Evolutionary conservation across 257 asterid genomes (phyloP), one percentile per base, ranked within the genome.

Genomic region (Plantago ovata): DNA sequence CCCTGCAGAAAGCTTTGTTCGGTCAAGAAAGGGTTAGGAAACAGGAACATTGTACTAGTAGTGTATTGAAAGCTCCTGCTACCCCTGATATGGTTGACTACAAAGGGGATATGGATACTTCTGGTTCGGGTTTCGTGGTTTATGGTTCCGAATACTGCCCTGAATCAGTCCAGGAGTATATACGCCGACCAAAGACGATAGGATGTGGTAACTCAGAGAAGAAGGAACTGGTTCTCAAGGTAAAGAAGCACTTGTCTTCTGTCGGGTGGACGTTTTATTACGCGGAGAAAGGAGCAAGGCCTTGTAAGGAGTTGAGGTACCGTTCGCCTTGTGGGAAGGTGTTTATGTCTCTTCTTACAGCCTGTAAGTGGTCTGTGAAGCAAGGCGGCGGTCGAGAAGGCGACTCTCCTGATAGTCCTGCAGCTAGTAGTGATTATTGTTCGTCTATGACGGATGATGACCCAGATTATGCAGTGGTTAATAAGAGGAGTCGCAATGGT

Each of bases 251-350:
- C 74, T 80, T 92, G 52, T 60, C 75, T 57, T 73, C 81, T 23
- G 52, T 40, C n/a, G 98, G 98, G 10, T 92, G 98, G 98, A 60
- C 32, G 7, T 60, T 83, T 20, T 23, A 32, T 56, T n/a, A 24
- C 54, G 13, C 20, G 3, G 45, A 1, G 21, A 78, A 63, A 63
- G 54, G 43, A 39, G 14, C 21, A 21, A 12, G 13, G 10, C 22
- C n/a, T n/a, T n/a, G 7, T 55, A 67, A 46, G 70, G 82, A 83
- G 64, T 0, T 76, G 43, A 63, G 76, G 9, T 92, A 80, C 67
- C 1, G 9, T 16, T 65, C 95, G 11, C 98, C 96, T 0, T 9
- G 40, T 38, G 84, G 91, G 48, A 62, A 11, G 62, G 0, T 2
- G 7, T 92, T 77, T 62, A 9, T 51, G 70, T 83, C 94, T 48